Evolutionary conservation across 2,329 filamentous ascomycete genomes (phyloP), one percentile per base, ranked within the genome.

Genomic region (Nemania abortiva): DNA sequence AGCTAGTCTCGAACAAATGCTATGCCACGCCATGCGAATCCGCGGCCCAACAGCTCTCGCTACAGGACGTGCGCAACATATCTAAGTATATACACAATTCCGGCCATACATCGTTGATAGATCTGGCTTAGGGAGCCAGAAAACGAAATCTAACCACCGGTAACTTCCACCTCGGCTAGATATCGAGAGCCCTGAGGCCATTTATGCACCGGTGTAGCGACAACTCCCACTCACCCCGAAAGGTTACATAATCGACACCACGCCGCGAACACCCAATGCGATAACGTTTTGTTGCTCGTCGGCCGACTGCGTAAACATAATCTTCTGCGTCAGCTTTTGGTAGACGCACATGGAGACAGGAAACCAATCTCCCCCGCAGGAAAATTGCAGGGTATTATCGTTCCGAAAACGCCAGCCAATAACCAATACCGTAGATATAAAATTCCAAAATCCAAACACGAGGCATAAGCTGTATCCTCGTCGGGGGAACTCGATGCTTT

Each of bases 381-480:
- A 71, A 68, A 61, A 58, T 65, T 71, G 73, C 73, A 75, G 72
- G 75, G 72, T 77, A 77, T 76, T 68, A 63, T 69, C 39, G 59
- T 50, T 66, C 70, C 65, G 24, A 54, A 45, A 76, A 76, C 74
- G 73, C 75, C 74, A 52, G 60, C 68, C 69, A 29, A 37, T 63
- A 68, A 56, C 61, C 42, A 56, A 68, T 50, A 61, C 47, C 66
- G 2, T 50, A 45, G 54, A 54, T 47, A 42, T 13, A 47, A 63
- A 24, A 42, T 7, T 20, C 20, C 13, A 50, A 59, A 52, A 22
- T 52, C 5, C 56, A 42, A 34, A 47, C 27, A 39, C n/a, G 18
- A 63, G 37, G 24, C 9, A 34, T 18, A 20, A 27, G 34, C 47
- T 64, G 70, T 67, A 66, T 69, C 69, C 54, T 70, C 42, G 53